Percentiles rank a stretch among this genome's conserved stretches.
phyloP scores from a whole-genome alignment of 768 basidiomycete genomes.

The Russula ochroleuca region DNA sequence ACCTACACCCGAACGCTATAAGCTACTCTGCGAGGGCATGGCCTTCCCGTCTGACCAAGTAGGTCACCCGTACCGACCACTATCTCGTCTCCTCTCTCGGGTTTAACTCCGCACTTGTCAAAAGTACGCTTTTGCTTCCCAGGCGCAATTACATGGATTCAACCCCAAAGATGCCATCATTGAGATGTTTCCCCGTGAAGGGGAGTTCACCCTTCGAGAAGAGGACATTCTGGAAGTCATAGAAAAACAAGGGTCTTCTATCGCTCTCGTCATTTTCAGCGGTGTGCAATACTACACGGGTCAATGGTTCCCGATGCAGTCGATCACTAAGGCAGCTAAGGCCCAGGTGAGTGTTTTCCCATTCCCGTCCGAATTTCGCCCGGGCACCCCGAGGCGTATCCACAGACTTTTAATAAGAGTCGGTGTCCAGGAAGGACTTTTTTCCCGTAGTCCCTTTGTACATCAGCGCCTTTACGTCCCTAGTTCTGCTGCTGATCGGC shows the following conservation, averaged over 20 bases:
- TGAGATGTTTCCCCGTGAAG: slow-evolving; percentile 71
- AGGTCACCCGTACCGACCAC: slow-evolving; percentile 29
- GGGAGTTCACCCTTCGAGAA: slow-evolving; percentile 81
- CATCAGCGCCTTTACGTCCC: slow-evolving; percentile 17
- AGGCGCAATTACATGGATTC: slow-evolving; percentile 73
- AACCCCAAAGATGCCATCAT: slow-evolving; percentile 70
- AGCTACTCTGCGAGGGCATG: slow-evolving; percentile 90
- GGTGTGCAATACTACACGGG: slow-evolving; percentile 98
- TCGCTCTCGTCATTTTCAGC: slow-evolving; percentile 88
- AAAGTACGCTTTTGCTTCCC: slow-evolving; percentile 96
- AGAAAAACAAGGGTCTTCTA: slow-evolving; percentile 63
- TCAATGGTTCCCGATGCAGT: slow-evolving; percentile 85
- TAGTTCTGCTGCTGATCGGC: slow-evolving; percentile 26
- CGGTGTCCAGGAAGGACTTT: neutral
- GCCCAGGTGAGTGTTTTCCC: slow-evolving; percentile 52
- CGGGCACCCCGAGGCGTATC: slow-evolving; percentile 1
- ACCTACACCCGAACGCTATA: slow-evolving; percentile 78
- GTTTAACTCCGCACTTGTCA: slow-evolving; percentile 10
- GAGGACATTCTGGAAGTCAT: slow-evolving; percentile 82
- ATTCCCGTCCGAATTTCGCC: neutral
- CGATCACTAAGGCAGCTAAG: slow-evolving; percentile 79
- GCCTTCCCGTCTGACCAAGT: slow-evolving; percentile 98
- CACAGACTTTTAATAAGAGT: slow-evolving; percentile 1
- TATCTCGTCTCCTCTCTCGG: neutral
- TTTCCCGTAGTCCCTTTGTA: slow-evolving; percentile 25